Conservation (phyloP, 352 stramenopile genomes). For the Phytophthora pistaciae region DNA sequence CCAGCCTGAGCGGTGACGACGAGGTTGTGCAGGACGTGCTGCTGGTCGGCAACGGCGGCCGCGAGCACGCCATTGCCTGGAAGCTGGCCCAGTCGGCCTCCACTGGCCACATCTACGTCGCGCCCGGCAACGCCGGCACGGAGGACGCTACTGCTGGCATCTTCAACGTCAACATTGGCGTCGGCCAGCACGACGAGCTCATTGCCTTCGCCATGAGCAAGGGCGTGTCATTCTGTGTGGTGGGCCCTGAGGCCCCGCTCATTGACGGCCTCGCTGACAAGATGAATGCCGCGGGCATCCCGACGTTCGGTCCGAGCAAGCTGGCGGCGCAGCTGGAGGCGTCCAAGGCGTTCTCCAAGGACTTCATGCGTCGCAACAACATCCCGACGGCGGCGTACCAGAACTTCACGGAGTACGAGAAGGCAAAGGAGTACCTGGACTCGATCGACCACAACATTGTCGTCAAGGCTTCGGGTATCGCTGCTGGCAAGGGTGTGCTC, state of each 20-base stretch:
- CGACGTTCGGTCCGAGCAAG: constrained; percentile 96
- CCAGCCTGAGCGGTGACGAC: constrained; percentile 58
- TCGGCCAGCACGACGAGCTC: constrained; percentile 70
- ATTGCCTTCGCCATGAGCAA: constrained; percentile 88
- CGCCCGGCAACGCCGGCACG: constrained; percentile 93
- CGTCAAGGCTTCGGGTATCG: constrained; percentile 99
- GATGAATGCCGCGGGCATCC: constrained; percentile 92
- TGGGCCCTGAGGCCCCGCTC: constrained; percentile 97
- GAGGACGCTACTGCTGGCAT: constrained; percentile 52
- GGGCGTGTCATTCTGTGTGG: constrained; percentile 95
- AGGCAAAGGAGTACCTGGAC: constrained; percentile 94
- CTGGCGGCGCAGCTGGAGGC: constrained; percentile 97
- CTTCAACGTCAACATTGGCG: constrained; percentile 82
- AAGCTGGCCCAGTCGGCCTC: constrained; percentile 91
- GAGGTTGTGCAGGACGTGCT: constrained; percentile 88
- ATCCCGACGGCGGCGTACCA: constrained; percentile 98
- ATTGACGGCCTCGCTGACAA: constrained; percentile 97
- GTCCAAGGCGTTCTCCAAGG: constrained; percentile 99
- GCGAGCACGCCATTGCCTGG: constrained; percentile 96
- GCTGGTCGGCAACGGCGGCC: constrained; percentile 93
- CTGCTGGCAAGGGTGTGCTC: constrained; percentile 99
- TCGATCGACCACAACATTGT: constrained; percentile 96
- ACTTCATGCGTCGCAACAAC: constrained; percentile 98
- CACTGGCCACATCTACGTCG: constrained; percentile 87
- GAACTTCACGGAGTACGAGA: constrained; percentile 96